Conservation (phyloP, 805 yeast species). For the Danielozyma ontarioensis region DNA sequence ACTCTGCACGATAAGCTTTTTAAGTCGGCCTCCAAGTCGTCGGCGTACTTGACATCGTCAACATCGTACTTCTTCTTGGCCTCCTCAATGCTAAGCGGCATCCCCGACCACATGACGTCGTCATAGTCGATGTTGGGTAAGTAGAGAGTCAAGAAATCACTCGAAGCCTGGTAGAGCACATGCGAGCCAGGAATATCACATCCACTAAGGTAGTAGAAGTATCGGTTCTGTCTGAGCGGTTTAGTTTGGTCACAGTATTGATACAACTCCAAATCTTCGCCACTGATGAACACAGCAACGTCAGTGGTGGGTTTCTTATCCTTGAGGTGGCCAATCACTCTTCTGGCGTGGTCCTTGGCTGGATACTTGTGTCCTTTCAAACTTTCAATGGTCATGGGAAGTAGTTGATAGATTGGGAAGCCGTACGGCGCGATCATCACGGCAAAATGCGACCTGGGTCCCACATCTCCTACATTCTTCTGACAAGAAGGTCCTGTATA, state of each 20-base stretch:
- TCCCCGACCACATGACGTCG: conserved; percentile 95
- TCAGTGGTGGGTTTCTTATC: conserved; percentile 11
- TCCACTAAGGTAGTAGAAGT: conserved; percentile 84
- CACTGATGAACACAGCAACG: conserved; percentile 52
- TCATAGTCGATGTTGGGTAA: conserved; percentile 82
- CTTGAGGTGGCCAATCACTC: conserved; percentile 40
- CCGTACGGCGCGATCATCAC: no score
- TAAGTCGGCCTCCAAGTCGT: conserved; percentile 39
- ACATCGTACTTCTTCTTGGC: conserved; percentile 69
- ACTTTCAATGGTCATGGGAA: conserved; percentile 2
- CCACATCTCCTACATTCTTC: no score
- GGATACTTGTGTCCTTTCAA: conserved; percentile 59
- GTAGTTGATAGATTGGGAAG: not conserved
- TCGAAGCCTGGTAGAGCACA: conserved; percentile 49
- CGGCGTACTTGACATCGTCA: conserved; percentile 67
- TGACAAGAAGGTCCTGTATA: no score
- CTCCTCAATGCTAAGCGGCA: conserved; percentile 65
- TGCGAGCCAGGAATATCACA: conserved; percentile 74
- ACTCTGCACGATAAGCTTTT: conserved; percentile 20
- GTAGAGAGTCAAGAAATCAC: conserved; percentile 62
- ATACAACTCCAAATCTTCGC: conserved; percentile 52
- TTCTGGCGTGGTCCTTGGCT: conserved; percentile 69
- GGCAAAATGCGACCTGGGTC: no score
- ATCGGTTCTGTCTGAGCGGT: conserved; percentile 83
- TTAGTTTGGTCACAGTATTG: conserved; percentile 77